Conservation (phyloP, 1,284 basidiomycete species). For the Puccinia brachypodii region DNA sequence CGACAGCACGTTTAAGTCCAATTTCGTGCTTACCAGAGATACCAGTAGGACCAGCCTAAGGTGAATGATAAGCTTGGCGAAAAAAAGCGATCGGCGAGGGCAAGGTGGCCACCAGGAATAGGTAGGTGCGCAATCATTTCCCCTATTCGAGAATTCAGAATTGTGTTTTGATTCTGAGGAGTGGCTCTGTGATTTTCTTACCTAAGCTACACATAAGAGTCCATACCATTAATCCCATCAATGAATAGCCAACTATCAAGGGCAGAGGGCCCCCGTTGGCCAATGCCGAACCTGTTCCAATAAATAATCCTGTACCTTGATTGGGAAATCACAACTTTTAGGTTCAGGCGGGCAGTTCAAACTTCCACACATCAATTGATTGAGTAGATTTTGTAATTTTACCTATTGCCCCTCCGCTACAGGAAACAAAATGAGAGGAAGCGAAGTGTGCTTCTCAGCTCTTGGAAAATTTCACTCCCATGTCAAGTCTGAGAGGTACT, state of each 20-base stretch:
- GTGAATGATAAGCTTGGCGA: slow-evolving; percentile 49
- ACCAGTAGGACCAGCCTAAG: slow-evolving; percentile 50
- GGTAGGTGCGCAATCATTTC: slow-evolving; percentile 48
- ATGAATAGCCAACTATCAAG: slow-evolving; percentile 31
- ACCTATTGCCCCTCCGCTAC: slow-evolving; percentile 47
- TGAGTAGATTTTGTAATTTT: background rate
- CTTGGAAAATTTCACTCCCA: background rate
- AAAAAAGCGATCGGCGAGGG: slow-evolving; percentile 48
- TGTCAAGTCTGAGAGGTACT: background rate
- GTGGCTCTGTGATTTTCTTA: background rate
- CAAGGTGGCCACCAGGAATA: slow-evolving; percentile 44
- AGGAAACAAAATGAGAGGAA: background rate
- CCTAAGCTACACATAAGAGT: slow-evolving; percentile 47
- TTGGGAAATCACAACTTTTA: background rate
- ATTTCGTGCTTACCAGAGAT: slow-evolving; percentile 27
- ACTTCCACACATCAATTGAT: background rate
- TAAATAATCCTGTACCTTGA: slow-evolving; percentile 45
- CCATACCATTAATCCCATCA: slow-evolving; percentile 43
- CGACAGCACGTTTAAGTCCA: background rate
- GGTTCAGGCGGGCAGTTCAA: background rate
- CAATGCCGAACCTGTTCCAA: slow-evolving; percentile 44
- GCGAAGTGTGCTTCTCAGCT: background rate
- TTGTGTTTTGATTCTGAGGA: background rate
- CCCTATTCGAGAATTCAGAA: slow-evolving; percentile 19
- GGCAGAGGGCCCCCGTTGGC: slow-evolving; percentile 35